These are phyloP conservation scores for Oenanthe javanica DNA, from an alignment of 140 eudicot species.

Conservation along the genomic window DNA sequence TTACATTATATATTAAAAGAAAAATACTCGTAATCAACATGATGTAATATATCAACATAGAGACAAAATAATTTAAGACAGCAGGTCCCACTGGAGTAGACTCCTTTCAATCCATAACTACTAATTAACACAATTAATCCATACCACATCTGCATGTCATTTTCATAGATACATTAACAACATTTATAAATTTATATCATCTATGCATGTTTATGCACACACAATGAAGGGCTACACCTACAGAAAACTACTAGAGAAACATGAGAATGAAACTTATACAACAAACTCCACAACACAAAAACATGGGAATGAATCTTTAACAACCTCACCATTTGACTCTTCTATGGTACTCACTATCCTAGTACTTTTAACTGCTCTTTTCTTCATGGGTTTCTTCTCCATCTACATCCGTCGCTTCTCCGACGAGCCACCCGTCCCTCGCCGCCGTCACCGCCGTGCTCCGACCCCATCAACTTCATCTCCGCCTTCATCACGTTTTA, in stretches of 20 bases:
- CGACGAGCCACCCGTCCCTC: conserved; percentile 6
- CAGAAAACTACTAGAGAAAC: neutral
- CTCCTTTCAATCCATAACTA: neutral
- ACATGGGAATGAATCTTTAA: neutral
- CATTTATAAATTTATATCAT: neutral
- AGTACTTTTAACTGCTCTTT: conserved; percentile 50
- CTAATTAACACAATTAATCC: neutral
- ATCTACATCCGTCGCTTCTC: conserved; percentile 53
- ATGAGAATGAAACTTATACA: neutral
- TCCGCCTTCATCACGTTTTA: neutral
- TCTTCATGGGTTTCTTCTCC: conserved; percentile 57
- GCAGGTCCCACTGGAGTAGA: neutral
- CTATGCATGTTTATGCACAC: neutral
- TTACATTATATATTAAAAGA: no score
- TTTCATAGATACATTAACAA: neutral
- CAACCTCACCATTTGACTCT: conserved; percentile 42
- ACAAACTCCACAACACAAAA: neutral
- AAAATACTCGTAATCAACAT: no score
- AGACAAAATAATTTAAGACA: neutral
- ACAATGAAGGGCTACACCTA: neutral
- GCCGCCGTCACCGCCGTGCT: conserved; percentile 11
- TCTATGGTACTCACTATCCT: conserved; percentile 49
- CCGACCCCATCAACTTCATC: neutral
- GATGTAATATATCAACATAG: neutral
- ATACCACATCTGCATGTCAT: neutral